Evolutionary conservation across 371 early-diverging fungal species (phyloP), one percentile per base, ranked within the genome.

Genomic region (Apophysomyces trapeziformis): DNA sequence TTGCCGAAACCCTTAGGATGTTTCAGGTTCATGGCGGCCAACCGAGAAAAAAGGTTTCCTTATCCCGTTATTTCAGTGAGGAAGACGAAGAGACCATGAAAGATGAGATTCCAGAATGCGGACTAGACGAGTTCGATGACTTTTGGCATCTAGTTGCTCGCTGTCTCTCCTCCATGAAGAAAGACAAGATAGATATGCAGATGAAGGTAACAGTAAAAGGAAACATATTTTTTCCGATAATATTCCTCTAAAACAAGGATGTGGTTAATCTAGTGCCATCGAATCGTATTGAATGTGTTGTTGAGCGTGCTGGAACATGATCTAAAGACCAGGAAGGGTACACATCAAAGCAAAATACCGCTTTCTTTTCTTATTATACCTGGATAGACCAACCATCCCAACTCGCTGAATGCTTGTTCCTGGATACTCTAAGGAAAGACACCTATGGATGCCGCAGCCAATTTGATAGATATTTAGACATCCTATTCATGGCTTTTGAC

Each of bases 381-480:
- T 26, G 32, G 32, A 26, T 54, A 67, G 67, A 21, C 13, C 59
- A 60, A 36, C 37, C 16, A 32, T 16, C 16, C 8, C 50, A 38
- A 8, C 38, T 61, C 3, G 65, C 45, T 13, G 44, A 69, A 16
- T 69, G 69, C 39, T 26, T 57, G 35, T 58, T 69, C 36, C 36
- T 69, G 32, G 14, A 11, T 1, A 64, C 59, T 9, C 5, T 69
- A 38, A 26, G 69, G 13, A 61, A 39, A n/a, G 69, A 69, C 43
- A 38, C 45, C n/a, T 58, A 45, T 6, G 69, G 69, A 9, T 44
- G 39, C 1, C 56, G 69, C 13, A 61, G 36, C 11, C 70, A 70
- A 36, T 59, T 70, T 7, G 70, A 67, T 57, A 59, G 67, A 11
- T 67, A 70, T 16, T 45, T 70, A 38, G 70, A 66, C 43, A 70